These are phyloP conservation scores for Puccinia brachypodii DNA, from an alignment of 1,284 basidiomycete genomes.

Conservation along the genomic window DNA sequence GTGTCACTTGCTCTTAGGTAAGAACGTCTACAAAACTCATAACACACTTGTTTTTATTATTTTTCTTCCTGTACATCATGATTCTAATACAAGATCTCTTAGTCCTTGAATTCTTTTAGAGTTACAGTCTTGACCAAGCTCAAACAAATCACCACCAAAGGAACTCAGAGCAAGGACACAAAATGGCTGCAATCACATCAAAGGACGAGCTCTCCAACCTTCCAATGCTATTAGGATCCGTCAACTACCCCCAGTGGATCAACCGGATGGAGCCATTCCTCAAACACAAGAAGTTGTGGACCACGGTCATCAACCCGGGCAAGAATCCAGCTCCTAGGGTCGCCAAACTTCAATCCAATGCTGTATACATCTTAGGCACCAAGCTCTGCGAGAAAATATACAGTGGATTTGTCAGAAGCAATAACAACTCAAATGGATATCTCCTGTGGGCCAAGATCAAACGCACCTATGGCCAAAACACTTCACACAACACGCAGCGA, in stretches of 20 bases:
- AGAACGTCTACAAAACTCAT: too few species aligned
- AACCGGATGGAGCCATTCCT: background rate
- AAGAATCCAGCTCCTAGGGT: background rate
- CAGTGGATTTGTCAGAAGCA: background rate
- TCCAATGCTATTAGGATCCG: background rate
- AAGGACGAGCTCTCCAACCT: background rate
- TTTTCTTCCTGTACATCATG: too few species aligned
- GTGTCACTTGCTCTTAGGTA: too few species aligned
- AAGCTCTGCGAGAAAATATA: background rate
- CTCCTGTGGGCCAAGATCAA: background rate
- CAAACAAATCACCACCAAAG: too few species aligned
- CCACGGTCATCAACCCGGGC: background rate
- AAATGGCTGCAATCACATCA: too few species aligned
- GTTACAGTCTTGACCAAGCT: too few species aligned
- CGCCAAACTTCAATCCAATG: background rate
- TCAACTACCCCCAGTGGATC: background rate
- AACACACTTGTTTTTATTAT: too few species aligned
- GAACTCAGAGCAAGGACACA: too few species aligned
- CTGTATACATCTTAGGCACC: background rate
- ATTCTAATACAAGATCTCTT: too few species aligned
- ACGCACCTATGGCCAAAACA: too few species aligned
- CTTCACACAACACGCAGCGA: background rate
- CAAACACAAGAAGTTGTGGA: background rate
- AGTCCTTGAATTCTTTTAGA: too few species aligned
- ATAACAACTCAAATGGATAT: background rate